Evolutionary conservation across 2,329 filamentous ascomycete genomes (phyloP).

Genomic region (Colletotrichum sp.): DNA sequence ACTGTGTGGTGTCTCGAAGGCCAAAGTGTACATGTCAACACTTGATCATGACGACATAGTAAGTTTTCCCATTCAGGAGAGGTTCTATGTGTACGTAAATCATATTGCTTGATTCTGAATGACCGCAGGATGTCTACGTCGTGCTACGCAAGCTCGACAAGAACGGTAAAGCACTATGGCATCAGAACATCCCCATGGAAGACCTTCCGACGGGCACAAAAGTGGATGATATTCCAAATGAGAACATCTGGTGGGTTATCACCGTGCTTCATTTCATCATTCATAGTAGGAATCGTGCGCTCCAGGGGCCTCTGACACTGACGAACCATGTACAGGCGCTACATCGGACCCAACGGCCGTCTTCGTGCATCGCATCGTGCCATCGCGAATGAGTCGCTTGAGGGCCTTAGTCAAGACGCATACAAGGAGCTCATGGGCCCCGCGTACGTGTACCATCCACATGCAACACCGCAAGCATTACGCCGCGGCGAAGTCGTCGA

Average conservation of each 20-base stretch:
- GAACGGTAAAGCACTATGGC: not conserved
- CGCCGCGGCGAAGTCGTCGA: not conserved
- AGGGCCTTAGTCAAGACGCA: not conserved
- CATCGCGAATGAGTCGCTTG: not conserved
- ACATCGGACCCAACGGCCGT: not conserved
- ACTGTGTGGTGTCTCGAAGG: not conserved
- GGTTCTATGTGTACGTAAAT: not conserved
- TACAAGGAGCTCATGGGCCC: not conserved
- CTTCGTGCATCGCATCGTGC: not conserved
- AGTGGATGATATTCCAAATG: not conserved
- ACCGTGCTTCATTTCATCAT: not conserved
- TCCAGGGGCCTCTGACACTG: not conserved
- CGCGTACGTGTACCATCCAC: not conserved
- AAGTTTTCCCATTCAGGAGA: not conserved
- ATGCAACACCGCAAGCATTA: not conserved
- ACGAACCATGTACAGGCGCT: not conserved
- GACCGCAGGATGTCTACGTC: not conserved
- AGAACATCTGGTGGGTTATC: not conserved
- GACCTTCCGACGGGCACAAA: not conserved
- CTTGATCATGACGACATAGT: not conserved
- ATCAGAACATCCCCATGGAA: not conserved
- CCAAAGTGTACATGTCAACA: not conserved
- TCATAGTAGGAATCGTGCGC: not conserved
- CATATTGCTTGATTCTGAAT: not conserved
- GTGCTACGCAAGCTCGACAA: not conserved